These are phyloP conservation scores for Neofusicoccum sp. DNA, from an alignment of 2,329 filamentous ascomycete genomes.

Conservation along the genomic window DNA sequence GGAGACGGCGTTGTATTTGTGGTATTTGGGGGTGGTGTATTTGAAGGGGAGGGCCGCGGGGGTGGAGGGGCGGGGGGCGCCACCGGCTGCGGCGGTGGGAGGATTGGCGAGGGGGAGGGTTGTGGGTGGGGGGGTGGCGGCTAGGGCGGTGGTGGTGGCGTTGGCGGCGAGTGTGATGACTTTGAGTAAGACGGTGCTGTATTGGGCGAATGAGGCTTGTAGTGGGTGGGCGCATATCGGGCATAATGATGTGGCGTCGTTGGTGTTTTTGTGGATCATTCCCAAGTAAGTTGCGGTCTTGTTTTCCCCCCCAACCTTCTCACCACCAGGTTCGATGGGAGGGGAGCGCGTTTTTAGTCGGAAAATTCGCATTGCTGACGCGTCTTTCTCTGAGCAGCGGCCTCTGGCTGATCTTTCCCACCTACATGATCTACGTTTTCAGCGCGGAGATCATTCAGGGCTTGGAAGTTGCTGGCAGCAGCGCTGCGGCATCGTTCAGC, in stretches of 20 bases:
- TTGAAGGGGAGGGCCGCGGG: slow-evolving; percentile 24
- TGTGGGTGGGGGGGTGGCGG: slow-evolving; percentile 53
- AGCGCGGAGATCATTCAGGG: slow-evolving; percentile 61
- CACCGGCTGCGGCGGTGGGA: slow-evolving; percentile 41
- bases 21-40: slow-evolving; percentile 58
- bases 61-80: slow-evolving; percentile 39
- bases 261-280: slow-evolving; percentile 62
- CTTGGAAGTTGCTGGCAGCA: slow-evolving; percentile 40
- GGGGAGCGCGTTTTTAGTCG: background rate
- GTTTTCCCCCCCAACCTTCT: background rate
- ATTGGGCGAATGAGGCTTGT: slow-evolving; percentile 64
- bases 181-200: slow-evolving; percentile 65
- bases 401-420: slow-evolving; percentile 63
- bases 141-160: slow-evolving; percentile 56
- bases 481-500: slow-evolving; percentile 30
- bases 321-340: background rate
- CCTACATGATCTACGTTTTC: slow-evolving; percentile 61
- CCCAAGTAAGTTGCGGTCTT: slow-evolving; percentile 57
- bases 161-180: slow-evolving; percentile 63
- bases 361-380: slow-evolving; percentile 21
- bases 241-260: slow-evolving; percentile 55
- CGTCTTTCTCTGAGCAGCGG: slow-evolving; percentile 44
- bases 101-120: slow-evolving; percentile 50
- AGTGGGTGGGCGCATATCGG: slow-evolving; percentile 61
- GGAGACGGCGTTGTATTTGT: slow-evolving; percentile 64